Conservation (phyloP, 2,329 filamentous ascomycete genomes). For the Pseudogymnoascus verrucosus region DNA sequence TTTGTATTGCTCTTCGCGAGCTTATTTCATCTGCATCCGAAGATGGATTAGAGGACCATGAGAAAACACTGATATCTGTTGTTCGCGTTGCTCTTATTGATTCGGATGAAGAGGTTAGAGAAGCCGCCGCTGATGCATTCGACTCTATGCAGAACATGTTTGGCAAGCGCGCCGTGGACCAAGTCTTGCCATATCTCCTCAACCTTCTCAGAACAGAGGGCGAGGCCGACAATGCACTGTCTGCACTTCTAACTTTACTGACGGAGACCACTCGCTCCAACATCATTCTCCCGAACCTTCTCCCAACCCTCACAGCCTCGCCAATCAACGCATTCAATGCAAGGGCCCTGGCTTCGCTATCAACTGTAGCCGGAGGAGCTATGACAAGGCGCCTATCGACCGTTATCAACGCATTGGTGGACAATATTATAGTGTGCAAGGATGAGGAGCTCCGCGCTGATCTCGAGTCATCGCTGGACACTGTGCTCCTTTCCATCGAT, state of each 20-base stretch:
- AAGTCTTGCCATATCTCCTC: constrained; percentile 87
- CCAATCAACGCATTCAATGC: constrained; percentile 95
- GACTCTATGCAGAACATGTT: constrained; percentile 89
- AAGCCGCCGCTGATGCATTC: constrained; percentile 94
- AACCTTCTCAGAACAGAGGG: constrained; percentile 79
- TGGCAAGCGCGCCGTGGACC: constrained; percentile 89
- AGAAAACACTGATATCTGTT: constrained; percentile 90
- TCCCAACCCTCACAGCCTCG: constrained; percentile 82
- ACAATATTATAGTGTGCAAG: constrained; percentile 72
- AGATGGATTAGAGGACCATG: constrained; percentile 86
- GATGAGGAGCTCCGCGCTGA: constrained; percentile 62
- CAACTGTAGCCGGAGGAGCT: constrained; percentile 79
- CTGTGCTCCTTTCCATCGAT: constrained; percentile 84
- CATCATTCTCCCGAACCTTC: constrained; percentile 91
- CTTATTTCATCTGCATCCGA: constrained; percentile 82
- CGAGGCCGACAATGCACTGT: constrained; percentile 84
- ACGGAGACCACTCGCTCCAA: constrained; percentile 92
- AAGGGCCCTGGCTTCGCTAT: constrained; percentile 82
- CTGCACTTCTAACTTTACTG: constrained; percentile 85
- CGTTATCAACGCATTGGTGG: constrained; percentile 90
- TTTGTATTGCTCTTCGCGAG: constrained; percentile 91
- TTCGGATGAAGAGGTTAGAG: constrained; percentile 78
- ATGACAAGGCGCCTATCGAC: constrained; percentile 86
- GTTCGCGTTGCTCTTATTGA: constrained; percentile 90
- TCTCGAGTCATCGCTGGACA: constrained; percentile 74